Conservation (phyloP, 139 green algal genomes). For the Astrephomene gubernaculifera region DNA sequence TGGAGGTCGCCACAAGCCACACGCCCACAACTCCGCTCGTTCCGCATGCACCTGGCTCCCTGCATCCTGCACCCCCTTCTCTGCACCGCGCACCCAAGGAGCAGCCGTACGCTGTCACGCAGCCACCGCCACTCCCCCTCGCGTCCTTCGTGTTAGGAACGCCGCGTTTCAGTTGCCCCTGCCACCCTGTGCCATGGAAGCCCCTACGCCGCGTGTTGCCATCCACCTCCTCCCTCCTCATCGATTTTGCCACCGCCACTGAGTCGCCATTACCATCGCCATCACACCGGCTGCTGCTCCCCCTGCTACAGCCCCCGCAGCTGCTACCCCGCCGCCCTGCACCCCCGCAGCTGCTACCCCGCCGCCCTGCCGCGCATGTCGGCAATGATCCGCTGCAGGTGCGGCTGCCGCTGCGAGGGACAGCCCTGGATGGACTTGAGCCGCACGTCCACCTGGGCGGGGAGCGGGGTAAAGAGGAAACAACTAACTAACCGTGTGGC, state of each 20-base stretch:
- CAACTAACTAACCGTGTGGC: too few relatives aligned
- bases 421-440: constrained; percentile 34
- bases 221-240: neutral
- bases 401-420: neutral
- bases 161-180: too few relatives aligned
- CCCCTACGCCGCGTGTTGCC: neutral
- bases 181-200: too few relatives aligned
- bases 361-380: neutral
- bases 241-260: neutral
- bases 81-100: too few relatives aligned
- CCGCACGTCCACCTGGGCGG: constrained; percentile 3
- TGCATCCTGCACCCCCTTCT: too few relatives aligned
- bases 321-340: neutral
- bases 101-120: too few relatives aligned
- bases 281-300: neutral
- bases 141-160: too few relatives aligned
- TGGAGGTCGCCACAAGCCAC: too few relatives aligned
- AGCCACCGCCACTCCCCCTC: neutral
- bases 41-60: too few relatives aligned
- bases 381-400: neutral
- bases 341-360: neutral
- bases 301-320: neutral
- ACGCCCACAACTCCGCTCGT: too few relatives aligned
- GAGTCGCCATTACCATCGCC: too few relatives aligned
- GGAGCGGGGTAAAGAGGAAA: neutral